Evolutionary conservation across 768 basidiomycete species (phyloP), one percentile per base, ranked within the genome.

Genomic region (Pholiota molesta): DNA sequence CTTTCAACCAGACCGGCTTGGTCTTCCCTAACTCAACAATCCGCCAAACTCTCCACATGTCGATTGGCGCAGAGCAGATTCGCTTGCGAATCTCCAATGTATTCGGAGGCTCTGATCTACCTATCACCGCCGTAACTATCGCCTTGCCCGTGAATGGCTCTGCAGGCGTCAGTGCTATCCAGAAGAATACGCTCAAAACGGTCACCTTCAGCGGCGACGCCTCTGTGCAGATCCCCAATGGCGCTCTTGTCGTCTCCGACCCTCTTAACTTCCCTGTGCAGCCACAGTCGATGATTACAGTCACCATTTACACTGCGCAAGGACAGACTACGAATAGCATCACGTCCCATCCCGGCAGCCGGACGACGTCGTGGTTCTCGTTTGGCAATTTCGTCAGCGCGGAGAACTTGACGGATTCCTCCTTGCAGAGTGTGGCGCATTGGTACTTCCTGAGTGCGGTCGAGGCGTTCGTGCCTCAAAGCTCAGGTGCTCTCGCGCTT

Each of bases 81-180:
- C 79, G 82, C 28, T 52, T 85, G 19, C 76, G 78, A 31, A 72
- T 85, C 57, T 82, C 81, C 55, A 85, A 85, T 66, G 77, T 73
- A 14, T 85, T 85, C 60, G 82, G 82, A 3, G 66, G 69, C 1
- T 77, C 73, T 33, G 71, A 77, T 57, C 71, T 83, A 14, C 74
- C 75, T 40, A 81, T 83, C 57, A 80, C 78, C n/a, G 75, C 76
- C 2, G 80, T 75, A 5, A 79, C 78, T 37, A 68, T 83, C 52
- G 80, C 80, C 0, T 68, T 79, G 2, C 81, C 83, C 5, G 55
- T 67, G 0, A 71, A 73, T 39, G 78, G 75, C 7, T 65, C 69
- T 7, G 74, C 79, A 7, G 81, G 81, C 1, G 72, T 71, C 0
- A 72, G 74, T 26, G 70, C 72, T 10, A 78, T 83, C 61, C 70